Evolutionary conservation across 495 filamentous ascomycete species (phyloP), one percentile per base, ranked within the genome.

Genomic region (Aspergillus affinis): DNA sequence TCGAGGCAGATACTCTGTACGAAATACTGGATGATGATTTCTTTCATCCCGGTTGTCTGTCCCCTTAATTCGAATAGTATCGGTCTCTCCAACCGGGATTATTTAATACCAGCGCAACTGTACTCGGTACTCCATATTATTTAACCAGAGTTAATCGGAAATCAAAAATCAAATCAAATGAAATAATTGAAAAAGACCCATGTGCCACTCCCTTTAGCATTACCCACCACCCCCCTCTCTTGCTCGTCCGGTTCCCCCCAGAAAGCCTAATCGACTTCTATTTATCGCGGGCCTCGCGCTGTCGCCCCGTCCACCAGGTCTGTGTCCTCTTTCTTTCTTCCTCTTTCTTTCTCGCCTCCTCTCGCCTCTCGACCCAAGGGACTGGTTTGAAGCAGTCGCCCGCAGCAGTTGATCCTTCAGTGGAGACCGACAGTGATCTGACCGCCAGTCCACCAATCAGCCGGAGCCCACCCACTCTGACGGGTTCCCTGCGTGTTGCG

Each of bases 361-460:
- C 47, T 49, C 47, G 46, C 17, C 44, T 6, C 44, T 13, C 44
- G 46, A 48, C 46, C 20, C 20, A 48, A 21, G 3, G 2, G 46
- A 6, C 46, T 48, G 20, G 4, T 21, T 6, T 8, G n/a, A n/a
- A n/a, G n/a, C n/a, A n/a, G n/a, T 32, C 29, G 2, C 3, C 29
- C 29, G 10, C 29, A 4, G 29, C 29, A 32, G 7, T 32, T 7
- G 7, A 8, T 32, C 29, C 29, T 32, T 32, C 29, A 32, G 36
- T 41, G 36, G 36, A 41, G 6, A 41, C 36, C 55, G 27, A 47
- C 50, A 30, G 58, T 36, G 60, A 64, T 63, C 62, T 62, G 61
- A 62, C 65, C 58, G 65, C 59, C 50, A 58, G 32, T 57, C 52
- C 46, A 47, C 65, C 65, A 67, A 67, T 67, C 65, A 64, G 41